Percentiles rank a stretch among this genome's conserved stretches.
Evolutionary conservation across 352 stramenopile species (phyloP).

Genomic region (Proteromonas lacertae): DNA sequence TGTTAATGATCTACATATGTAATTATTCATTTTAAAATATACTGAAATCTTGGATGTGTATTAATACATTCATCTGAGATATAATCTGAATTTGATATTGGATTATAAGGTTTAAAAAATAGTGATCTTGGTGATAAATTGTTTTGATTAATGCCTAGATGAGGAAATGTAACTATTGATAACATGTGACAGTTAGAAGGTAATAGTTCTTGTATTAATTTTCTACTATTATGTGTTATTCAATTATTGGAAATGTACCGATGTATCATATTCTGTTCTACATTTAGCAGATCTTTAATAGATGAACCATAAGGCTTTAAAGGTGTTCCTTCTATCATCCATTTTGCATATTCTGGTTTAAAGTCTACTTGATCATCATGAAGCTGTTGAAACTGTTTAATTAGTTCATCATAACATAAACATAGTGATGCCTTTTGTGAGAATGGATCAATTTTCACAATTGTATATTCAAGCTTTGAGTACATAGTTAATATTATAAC

Average conservation of each 20-base stretch:
- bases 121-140: too few species aligned
- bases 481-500: too few species aligned
- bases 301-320: constrained; percentile 37
- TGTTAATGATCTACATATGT: constrained; percentile 77
- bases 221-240: constrained; percentile 58
- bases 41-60: constrained; percentile 92
- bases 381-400: too few species aligned
- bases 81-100: constrained; percentile 65
- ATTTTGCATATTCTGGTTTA: constrained; percentile 93
- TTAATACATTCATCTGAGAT: constrained; percentile 91
- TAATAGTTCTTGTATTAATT: constrained; percentile 72
- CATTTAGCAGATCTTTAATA: constrained; percentile 31
- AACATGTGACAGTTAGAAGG: constrained; percentile 79
- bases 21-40: too few species aligned
- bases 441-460: too few species aligned
- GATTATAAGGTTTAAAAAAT: constrained; percentile 18
- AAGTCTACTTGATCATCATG: too few species aligned
- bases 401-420: too few species aligned
- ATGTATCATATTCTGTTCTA: constrained; percentile 87
- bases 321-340: constrained; percentile 95
- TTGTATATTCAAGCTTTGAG: too few species aligned
- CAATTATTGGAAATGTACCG: constrained; percentile 62
- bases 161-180: constrained; percentile 20
- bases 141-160: too few species aligned
- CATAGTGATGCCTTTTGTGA: too few species aligned